Base-by-base conservation (phyloP, 2,329 filamentous ascomycete species). In the Lachnellula subtilissima region DNA sequence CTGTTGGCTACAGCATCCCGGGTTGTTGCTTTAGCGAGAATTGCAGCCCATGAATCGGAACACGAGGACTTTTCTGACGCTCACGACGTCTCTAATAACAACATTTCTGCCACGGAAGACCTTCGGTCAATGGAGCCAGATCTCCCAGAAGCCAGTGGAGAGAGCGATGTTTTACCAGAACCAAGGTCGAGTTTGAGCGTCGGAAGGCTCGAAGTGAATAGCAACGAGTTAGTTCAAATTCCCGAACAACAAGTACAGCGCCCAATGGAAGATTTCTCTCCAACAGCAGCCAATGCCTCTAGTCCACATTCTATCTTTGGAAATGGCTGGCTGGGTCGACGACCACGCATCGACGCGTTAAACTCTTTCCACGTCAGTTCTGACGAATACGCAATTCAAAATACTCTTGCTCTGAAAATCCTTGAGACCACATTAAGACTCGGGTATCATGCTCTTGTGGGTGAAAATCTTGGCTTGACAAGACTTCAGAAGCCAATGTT, bases 311-410 rank as follows among this genome's bases (percentile, higher is more conserved):
- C 42, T 9, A 37, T 55, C 9, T 58, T 55, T 43, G 53, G 56
- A 14, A 51, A 53, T 39, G 52, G 56, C 35, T 58, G 56, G 53
- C 55, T 58, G 19, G 50, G 39, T 19, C 50, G 32, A 14, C 43
- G 47, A 22, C 56, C 56, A 15, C 42, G 5, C 11, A 45, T 45
- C 4, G 19, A 12, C 0, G n/a, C 2, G 3, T 11, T 12, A 0
- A 11, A 5, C 15, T 45, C 9, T 23, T 19, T 5, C 11, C n/a
- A 19, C 11, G 42, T 8, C 19, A 11, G 8, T 22, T 23, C 42
- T 19, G 42, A 19, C 7, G 19, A 45, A 12, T 19, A 1, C 19
- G n/a, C n/a, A 19, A 19, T 43, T 12, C 25, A 49, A 7, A 28
- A 22, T 6, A 25, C 28, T 14, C 46, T 58, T 19, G 53, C 43